Conservation (phyloP, 2,329 filamentous ascomycete species). For the Berkeleyomyces rouxiae region DNA sequence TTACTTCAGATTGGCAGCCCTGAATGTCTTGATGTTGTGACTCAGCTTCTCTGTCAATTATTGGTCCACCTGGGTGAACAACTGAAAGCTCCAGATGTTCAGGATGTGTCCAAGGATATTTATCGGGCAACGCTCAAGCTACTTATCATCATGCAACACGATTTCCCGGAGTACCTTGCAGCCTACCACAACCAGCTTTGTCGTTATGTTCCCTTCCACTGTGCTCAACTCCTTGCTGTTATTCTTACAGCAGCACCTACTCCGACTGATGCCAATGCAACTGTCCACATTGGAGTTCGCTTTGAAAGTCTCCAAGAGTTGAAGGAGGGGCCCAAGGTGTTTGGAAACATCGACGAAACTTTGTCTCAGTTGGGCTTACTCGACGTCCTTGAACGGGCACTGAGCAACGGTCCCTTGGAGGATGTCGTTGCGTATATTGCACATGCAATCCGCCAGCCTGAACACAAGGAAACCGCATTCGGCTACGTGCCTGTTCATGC, state of each 20-base stretch:
- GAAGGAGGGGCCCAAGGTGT: constrained; percentile 46
- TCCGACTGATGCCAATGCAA: constrained; percentile 56
- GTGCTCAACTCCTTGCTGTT: constrained; percentile 74
- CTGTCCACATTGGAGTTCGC: constrained; percentile 56
- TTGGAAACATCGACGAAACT: constrained; percentile 43
- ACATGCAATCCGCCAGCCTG: constrained; percentile 46
- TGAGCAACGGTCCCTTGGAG: constrained; percentile 46
- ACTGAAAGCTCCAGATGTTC: constrained; percentile 55
- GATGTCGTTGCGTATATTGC: constrained; percentile 63
- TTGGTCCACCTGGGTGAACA: constrained; percentile 63
- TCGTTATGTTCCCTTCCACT: constrained; percentile 65
- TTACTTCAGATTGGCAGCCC: constrained; percentile 38
- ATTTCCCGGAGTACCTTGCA: constrained; percentile 84
- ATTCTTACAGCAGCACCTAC: constrained; percentile 71
- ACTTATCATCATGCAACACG: constrained; percentile 73
- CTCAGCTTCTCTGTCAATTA: constrained; percentile 68
- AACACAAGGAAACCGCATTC: constrained; percentile 40
- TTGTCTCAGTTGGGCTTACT: constrained; percentile 39
- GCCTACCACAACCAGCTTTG: constrained; percentile 74
- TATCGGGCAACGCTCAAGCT: constrained; percentile 75
- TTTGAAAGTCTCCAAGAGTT: constrained; percentile 62
- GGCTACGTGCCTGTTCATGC: constrained; percentile 51
- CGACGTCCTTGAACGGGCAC: constrained; percentile 41
- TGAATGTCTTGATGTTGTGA: constrained; percentile 43
- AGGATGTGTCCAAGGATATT: constrained; percentile 58